Evolutionary conservation across 2,329 filamentous ascomycete genomes (phyloP).

Genomic region (Diaporthe australafricana): DNA sequence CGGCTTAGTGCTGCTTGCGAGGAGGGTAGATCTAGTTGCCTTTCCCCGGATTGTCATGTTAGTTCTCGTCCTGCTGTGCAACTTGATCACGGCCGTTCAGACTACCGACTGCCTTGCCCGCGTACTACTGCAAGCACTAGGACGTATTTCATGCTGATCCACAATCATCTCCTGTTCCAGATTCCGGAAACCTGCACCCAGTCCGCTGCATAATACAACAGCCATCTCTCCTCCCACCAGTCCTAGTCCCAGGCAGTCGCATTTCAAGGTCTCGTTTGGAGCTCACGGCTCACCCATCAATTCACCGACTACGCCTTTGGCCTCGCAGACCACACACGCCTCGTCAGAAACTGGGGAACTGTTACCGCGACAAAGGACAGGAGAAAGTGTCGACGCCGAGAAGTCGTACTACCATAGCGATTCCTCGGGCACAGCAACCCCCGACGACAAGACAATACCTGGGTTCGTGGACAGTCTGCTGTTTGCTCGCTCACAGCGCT

Average conservation of each 20-base stretch:
- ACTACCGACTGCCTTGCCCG: slow-evolving; percentile 24
- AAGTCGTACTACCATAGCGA: slow-evolving; percentile 53
- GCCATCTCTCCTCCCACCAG: slow-evolving; percentile 56
- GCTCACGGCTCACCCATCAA: slow-evolving; percentile 42
- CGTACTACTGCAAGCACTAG: slow-evolving; percentile 29
- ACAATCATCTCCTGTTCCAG: slow-evolving; percentile 49
- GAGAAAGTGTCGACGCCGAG: slow-evolving; percentile 40
- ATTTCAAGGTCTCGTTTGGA: slow-evolving; percentile 46
- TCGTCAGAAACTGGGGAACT: slow-evolving; percentile 39
- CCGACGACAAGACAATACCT: slow-evolving; percentile 45
- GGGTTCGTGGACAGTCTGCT: slow-evolving; percentile 44
- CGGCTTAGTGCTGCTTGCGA: slow-evolving; percentile 11
- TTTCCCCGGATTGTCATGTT: slow-evolving; percentile 36
- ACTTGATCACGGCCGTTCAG: slow-evolving; percentile 41
- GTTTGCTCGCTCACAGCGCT: neutral
- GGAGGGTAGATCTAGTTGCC: slow-evolving; percentile 14
- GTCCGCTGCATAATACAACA: slow-evolving; percentile 59
- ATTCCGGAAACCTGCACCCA: slow-evolving; percentile 61
- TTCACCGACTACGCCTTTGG: slow-evolving; percentile 41
- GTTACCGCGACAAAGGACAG: slow-evolving; percentile 36
- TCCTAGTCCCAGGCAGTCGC: slow-evolving; percentile 53
- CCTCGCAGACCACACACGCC: slow-evolving; percentile 14
- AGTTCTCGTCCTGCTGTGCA: slow-evolving; percentile 44
- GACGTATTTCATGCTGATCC: slow-evolving; percentile 47
- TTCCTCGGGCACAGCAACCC: slow-evolving; percentile 49